These are phyloP conservation scores for Hymenoscyphus repandus DNA, from an alignment of 2,329 filamentous ascomycete species.

Conservation along the genomic window DNA sequence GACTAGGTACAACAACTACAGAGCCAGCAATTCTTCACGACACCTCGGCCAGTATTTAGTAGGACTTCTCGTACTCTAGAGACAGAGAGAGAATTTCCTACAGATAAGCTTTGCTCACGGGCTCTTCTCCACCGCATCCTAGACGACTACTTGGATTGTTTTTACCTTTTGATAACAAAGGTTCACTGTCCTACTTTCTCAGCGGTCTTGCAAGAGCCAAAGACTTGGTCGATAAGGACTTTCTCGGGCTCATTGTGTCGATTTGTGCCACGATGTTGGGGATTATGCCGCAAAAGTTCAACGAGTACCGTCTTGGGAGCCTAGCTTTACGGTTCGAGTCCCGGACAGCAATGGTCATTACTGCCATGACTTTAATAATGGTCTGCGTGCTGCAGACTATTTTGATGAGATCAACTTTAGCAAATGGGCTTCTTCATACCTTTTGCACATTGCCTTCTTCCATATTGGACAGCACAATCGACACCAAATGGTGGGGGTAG, in stretches of 20 bases:
- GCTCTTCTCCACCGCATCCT: background rate
- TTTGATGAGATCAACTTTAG: constrained; percentile 10
- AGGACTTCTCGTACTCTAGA: too few relatives aligned
- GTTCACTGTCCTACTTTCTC: background rate
- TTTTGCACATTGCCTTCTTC: constrained; percentile 31
- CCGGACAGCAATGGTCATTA: constrained; percentile 10
- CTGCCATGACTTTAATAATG: constrained; percentile 2
- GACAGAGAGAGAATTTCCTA: too few relatives aligned
- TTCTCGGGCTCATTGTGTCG: constrained; percentile 6
- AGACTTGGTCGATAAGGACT: background rate
- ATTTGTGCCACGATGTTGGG: constrained; percentile 8
- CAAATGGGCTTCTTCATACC: constrained; percentile 34
- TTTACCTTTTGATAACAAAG: background rate
- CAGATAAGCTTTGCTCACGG: background rate
- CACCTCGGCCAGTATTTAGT: background rate
- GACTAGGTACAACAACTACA: background rate
- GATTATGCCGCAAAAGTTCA: constrained; percentile 9
- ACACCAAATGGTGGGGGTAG: constrained; percentile 34
- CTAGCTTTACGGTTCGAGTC: constrained; percentile 8
- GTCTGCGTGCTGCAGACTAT: constrained; percentile 6
- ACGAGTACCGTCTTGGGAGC: constrained; percentile 3
- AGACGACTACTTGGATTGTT: background rate
- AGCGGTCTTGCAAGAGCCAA: background rate
- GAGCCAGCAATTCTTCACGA: background rate
- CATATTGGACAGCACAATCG: constrained; percentile 34